These are phyloP conservation scores for Cladophialophora exuberans DNA, from an alignment of 2,329 filamentous ascomycete species.

Conservation along the genomic window DNA sequence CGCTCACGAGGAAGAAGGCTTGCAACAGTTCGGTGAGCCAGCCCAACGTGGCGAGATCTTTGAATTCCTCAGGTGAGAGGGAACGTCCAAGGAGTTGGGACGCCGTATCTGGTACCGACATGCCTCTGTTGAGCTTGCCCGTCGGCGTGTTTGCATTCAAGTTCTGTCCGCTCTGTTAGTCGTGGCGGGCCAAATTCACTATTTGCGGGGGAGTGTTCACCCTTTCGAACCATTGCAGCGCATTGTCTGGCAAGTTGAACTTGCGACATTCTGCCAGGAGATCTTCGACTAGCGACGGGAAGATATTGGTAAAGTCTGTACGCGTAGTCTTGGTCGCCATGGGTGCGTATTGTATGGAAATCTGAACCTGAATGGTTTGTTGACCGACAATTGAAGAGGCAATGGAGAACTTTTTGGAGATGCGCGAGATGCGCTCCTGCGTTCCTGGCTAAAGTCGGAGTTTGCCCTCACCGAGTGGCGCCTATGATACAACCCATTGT, in stretches of 20 bases:
- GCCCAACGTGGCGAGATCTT: constrained; percentile 82
- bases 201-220: constrained; percentile 51
- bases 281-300: constrained; percentile 81
- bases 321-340: constrained; percentile 74
- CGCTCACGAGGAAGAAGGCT: constrained; percentile 97
- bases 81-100: constrained; percentile 74
- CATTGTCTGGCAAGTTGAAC: constrained; percentile 81
- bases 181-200: background rate
- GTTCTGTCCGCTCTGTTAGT: constrained; percentile 56
- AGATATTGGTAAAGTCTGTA: constrained; percentile 83
- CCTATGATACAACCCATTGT: background rate
- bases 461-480: constrained; percentile 21
- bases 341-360: background rate
- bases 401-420: constrained; percentile 14
- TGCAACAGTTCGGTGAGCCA: constrained; percentile 99
- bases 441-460: constrained; percentile 3
- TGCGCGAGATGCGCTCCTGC: background rate
- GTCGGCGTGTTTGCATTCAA: constrained; percentile 85
- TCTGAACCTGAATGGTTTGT: too few relatives aligned
- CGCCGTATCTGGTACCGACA: constrained; percentile 92
- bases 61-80: constrained; percentile 81
- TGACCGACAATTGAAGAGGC: constrained; percentile 20
- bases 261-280: constrained; percentile 75
- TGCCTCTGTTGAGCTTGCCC: constrained; percentile 98
- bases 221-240: constrained; percentile 83